Conservation (phyloP, 495 filamentous ascomycete genomes). For the Tuber borchii region DNA sequence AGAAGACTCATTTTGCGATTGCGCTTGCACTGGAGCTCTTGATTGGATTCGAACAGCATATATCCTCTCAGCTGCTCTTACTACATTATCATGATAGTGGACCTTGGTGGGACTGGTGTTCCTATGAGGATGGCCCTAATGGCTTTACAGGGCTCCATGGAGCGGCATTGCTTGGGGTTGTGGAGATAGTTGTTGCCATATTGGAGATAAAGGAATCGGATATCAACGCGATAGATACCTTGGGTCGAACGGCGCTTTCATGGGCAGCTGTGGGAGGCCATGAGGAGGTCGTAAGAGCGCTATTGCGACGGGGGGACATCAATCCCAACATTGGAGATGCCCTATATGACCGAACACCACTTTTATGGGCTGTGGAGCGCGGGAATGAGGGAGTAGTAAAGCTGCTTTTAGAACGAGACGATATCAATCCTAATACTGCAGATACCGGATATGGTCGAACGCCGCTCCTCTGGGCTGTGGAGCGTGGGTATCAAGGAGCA, state of each 20-base stretch:
- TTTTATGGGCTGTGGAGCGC: slow-evolving; percentile 33
- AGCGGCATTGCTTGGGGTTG: neutral
- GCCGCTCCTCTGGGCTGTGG: slow-evolving; percentile 37
- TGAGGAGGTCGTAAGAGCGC: neutral
- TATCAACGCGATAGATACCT: neutral
- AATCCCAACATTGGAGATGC: slow-evolving; percentile 14
- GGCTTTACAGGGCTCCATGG: neutral
- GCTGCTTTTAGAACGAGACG: slow-evolving; percentile 20
- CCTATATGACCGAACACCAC: slow-evolving; percentile 15
- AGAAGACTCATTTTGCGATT: neutral
- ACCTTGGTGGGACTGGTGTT: neutral
- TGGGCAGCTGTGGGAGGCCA: neutral
- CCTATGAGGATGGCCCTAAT: neutral
- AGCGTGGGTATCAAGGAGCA: slow-evolving; percentile 35
- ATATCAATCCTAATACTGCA: slow-evolving; percentile 2
- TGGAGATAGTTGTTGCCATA: neutral
- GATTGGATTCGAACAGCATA: neutral
- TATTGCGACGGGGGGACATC: no score
- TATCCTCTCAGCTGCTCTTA: neutral
- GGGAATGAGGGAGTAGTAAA: slow-evolving; percentile 38
- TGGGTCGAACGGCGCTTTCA: neutral
- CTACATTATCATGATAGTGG: neutral
- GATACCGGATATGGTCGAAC: slow-evolving; percentile 16
- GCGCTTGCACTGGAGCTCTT: neutral
- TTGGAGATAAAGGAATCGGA: neutral